Evolutionary conservation across 148 eudicot genomes (phyloP), one percentile per base, ranked within the genome.

Genomic region (Chenopodium album): DNA sequence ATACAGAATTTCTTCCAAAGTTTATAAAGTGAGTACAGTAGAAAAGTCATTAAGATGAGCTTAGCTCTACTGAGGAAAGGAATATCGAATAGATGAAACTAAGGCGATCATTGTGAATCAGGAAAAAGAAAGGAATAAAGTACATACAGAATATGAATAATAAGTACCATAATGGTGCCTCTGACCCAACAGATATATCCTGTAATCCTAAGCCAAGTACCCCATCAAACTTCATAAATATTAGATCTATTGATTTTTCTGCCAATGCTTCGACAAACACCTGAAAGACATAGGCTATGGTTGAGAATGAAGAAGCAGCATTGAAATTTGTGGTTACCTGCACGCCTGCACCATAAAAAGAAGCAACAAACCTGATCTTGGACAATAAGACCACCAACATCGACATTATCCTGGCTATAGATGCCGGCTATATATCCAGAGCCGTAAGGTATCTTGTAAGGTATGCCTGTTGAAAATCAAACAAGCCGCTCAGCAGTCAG

Each of bases 131-230:
- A 80, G 69, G 52, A 31, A 10, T 37, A 29, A 73, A 26, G 32
- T 44, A 76, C 75, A 79, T 4, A 31, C 17, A 67, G 22, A 67
- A 34, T 20, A 11, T 50, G 32, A 80, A 82, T 68, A 3, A 60
- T 47, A 48, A 74, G 77, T 90, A 91, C 92, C 95, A 92, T 68
- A 89, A 72, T 75, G 93, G 95, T 7, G 82, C 56, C 37, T 79
- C 84, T 17, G 84, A 62, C 63, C 88, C 89, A 62, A 87, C 87
- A 26, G 95, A 83, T 52, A 84, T 86, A 41, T 88, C 90, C 81
- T 83, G 85, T 79, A 92, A 90, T 78, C 95, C 95, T 84, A 92
- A 89, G 29, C 93, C 93, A 82, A 92, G 79, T 32, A 92, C 82
- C 22, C 95, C 95, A 86, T 92, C 95, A 63, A 89, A 92, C 44